phyloP scores from a whole-genome alignment of 768 basidiomycete genomes.

The Sporobolomyces pararoseus region DNA sequence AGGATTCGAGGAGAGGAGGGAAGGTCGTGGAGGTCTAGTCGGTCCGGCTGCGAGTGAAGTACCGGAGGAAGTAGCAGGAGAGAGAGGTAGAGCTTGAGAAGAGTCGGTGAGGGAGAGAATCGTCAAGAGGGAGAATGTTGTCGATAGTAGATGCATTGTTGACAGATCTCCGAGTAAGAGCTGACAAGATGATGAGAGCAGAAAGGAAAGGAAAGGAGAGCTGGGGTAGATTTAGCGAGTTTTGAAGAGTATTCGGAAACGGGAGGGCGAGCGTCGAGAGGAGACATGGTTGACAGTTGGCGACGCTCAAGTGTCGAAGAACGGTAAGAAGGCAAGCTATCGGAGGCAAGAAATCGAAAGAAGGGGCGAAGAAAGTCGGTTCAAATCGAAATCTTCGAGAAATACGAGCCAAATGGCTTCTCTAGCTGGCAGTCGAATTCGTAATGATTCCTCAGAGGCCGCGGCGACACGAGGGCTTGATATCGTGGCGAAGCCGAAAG shows the following conservation, averaged over 20 bases:
- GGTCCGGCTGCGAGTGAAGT: background rate
- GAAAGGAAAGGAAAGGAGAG: slow-evolving; percentile 9
- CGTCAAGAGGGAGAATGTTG: slow-evolving; percentile 7
- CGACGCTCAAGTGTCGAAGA: background rate
- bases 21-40: background rate
- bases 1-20: slow-evolving; percentile 15
- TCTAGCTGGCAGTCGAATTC: background rate
- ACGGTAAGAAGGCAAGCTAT: slow-evolving; percentile 8
- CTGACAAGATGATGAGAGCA: background rate
- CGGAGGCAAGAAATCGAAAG: background rate
- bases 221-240: background rate
- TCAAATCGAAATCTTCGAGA: background rate
- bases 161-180: background rate
- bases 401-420: background rate
- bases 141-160: background rate
- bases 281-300: background rate
- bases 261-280: background rate
- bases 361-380: background rate
- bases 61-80: background rate
- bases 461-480: too few species aligned
- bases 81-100: background rate
- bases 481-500: too few species aligned
- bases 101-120: background rate
- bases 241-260: background rate
- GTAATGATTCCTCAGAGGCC: background rate